Conservation (phyloP, 2,329 filamentous ascomycete species). For the Fusarium chuoi region DNA sequence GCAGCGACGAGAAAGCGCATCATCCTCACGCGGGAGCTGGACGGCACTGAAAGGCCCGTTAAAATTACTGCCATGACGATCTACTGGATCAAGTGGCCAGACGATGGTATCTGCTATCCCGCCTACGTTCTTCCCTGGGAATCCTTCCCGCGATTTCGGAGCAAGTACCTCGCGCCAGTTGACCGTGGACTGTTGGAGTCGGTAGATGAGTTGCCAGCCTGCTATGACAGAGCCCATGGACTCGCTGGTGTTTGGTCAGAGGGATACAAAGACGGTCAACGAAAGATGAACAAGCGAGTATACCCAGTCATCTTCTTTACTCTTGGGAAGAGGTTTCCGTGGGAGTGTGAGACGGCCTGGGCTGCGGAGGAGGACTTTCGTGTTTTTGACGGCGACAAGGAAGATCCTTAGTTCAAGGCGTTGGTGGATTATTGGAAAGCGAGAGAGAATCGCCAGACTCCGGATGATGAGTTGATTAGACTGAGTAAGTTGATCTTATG, state of each 20-base stretch:
- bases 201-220: background rate
- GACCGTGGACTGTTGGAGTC: background rate
- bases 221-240: background rate
- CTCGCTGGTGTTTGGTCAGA: background rate
- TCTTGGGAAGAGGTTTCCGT: background rate
- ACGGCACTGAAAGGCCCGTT: background rate
- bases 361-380: background rate
- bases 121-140: background rate
- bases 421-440: background rate
- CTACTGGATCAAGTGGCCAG: background rate
- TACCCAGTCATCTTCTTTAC: background rate
- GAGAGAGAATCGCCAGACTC: background rate
- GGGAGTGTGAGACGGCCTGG: background rate
- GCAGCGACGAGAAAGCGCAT: background rate
- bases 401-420: background rate
- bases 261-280: background rate
- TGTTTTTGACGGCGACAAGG: background rate
- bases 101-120: background rate
- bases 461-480: background rate
- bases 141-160: background rate
- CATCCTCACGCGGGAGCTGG: fast-evolving
- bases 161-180: background rate
- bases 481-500: background rate
- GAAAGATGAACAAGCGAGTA: background rate
- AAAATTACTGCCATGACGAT: background rate